Base-by-base conservation (phyloP, 108 stramenopile genomes). In the Seminavis robusta region DNA sequence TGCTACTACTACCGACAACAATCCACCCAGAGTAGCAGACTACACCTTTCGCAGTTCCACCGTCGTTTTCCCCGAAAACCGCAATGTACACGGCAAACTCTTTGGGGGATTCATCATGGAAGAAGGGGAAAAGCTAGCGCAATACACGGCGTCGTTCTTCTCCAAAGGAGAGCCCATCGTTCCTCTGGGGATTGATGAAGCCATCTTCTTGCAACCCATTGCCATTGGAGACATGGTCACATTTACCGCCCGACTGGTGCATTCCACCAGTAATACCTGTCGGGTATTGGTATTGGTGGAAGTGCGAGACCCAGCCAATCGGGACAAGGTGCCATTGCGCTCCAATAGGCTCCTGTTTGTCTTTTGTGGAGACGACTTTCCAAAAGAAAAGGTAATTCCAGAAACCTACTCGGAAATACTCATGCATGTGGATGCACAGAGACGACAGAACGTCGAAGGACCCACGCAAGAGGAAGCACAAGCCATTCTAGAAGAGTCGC, bases 21-120 rank as follows among this genome's bases (percentile, higher is more conserved):
- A 4, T 31, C 4, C 38, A n/a, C 24, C 24, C 19, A 34, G n/a
- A 15, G 31, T 54, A 15, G 32, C 15, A 38, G 4, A 54, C 32
- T 33, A 4, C 3, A 54, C 52, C 4, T 54, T 54, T 31, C 32
- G 10, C n/a, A 16, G n/a, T 11, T 37, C 33, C 4, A 11, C n/a
- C 2, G 52, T 54, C 32, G 7, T 54, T 21, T 34, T 7, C 17
- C 52, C 52, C 3, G 52, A 54, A 38, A 27, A 36, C 13, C 29
- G 52, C 32, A 54, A 54, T 17, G 52, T 54, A 15, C 52, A 54
- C 17, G 32, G 52, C 32, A 54, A 54, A 5, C 33, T 54, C 13
- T 54, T 54, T 31, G 52, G 52, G n/a, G 52, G 52, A 15, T 54
- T 37, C 17, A 32, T 36, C 33, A 37, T 54, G 33, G 52, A 30